Evolutionary conservation across 176 grass and related monocot genomes (phyloP).

Genomic region (Juncus inflexus): DNA sequence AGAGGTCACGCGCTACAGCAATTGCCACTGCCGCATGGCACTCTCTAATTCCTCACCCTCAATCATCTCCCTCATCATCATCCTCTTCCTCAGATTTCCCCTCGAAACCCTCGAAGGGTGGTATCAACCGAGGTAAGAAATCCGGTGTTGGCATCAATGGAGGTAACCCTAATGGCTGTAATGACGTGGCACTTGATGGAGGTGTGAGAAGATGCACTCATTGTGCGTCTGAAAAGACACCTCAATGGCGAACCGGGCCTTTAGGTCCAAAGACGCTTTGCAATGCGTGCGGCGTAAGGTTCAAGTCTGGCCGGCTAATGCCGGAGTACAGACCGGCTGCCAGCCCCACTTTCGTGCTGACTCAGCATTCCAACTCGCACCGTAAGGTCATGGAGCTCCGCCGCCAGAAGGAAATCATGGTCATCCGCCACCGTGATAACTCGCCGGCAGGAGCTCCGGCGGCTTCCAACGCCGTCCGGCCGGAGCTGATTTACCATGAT

Average conservation of each 20-base stretch:
- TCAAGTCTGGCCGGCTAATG: constrained; percentile 83
- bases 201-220: constrained; percentile 88
- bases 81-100: constrained; percentile 91
- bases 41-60: constrained; percentile 44
- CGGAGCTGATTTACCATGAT: constrained; percentile 76
- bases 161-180: not conserved
- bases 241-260: constrained; percentile 93
- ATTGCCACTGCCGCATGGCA: constrained; percentile 53
- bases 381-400: constrained; percentile 99
- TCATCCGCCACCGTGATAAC: constrained; percentile 52
- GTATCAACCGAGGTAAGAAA: constrained; percentile 42
- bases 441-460: constrained; percentile 31
- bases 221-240: constrained; percentile 99
- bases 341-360: constrained; percentile 91
- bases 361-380: constrained; percentile 99
- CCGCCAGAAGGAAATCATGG: constrained; percentile 85
- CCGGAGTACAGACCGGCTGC: constrained; percentile 93
- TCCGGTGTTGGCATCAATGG: not conserved
- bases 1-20: constrained; percentile 37
- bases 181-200: constrained; percentile 48
- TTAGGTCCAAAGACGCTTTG: constrained; percentile 96
- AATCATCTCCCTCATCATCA: constrained; percentile 69
- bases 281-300: constrained; percentile 97
- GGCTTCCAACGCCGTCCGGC: constrained; percentile 34
- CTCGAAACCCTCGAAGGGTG: constrained; percentile 25